phyloP scores from a whole-genome alignment of 176 grass and related monocot genomes.

The Oryza glaberrima region DNA sequence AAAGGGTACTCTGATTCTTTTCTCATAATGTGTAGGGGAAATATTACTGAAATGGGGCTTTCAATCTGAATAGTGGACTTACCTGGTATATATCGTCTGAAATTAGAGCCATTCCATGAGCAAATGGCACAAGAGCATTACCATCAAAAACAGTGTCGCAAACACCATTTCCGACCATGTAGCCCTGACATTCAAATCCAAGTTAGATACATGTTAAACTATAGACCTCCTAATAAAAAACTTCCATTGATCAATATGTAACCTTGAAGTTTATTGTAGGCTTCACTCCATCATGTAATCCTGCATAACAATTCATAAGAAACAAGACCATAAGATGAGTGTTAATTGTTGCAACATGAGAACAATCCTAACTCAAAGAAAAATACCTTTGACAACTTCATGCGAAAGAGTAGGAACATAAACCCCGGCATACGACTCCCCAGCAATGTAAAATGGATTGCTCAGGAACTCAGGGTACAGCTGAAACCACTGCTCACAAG shows the following conservation, averaged over 20 bases:
- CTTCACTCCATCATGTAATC: conserved; percentile 60
- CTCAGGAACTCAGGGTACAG: conserved; percentile 80
- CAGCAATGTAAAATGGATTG: conserved; percentile 86
- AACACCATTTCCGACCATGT: conserved; percentile 98
- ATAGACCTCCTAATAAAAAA: background rate
- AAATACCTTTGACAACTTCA: conserved; percentile 83
- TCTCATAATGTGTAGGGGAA: background rate
- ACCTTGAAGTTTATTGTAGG: conserved; percentile 93
- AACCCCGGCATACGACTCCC: conserved; percentile 94
- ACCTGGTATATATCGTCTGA: conserved; percentile 78
- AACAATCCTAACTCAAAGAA: background rate
- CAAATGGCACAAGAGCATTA: conserved; percentile 97
- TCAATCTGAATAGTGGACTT: background rate
- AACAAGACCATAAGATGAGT: background rate
- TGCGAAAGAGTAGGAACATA: conserved; percentile 93
- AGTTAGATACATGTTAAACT: background rate
- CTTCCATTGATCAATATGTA: conserved; percentile 7
- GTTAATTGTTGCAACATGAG: background rate
- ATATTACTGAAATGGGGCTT: background rate
- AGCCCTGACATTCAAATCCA: conserved; percentile 54
- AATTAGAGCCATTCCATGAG: conserved; percentile 92
- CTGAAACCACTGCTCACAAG: conserved; percentile 76
- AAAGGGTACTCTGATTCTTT: background rate
- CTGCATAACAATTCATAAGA: conserved; percentile 45
- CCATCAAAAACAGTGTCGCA: conserved; percentile 83